phyloP scores from a whole-genome alignment of 1,284 basidiomycete genomes.

The Melampsora americana region DNA sequence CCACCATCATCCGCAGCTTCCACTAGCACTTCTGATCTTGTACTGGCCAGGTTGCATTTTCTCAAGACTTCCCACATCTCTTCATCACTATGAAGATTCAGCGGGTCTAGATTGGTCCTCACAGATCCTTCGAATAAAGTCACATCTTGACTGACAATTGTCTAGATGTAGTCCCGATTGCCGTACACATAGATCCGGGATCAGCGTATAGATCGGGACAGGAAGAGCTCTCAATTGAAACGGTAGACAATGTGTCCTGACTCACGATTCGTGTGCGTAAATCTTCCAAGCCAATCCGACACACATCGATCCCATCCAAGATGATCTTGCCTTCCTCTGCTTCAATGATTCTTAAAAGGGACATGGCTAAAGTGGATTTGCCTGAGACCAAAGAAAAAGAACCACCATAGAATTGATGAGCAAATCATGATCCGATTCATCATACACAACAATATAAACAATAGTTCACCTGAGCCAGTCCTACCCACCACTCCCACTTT shows the following conservation, averaged over 20 bases:
- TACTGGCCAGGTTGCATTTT: conserved; percentile 44
- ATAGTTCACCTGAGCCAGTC: conserved; percentile 41
- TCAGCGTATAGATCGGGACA: too few relatives aligned
- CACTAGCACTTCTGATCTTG: too few relatives aligned
- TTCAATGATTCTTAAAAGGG: conserved; percentile 48
- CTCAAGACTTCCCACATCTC: conserved; percentile 45
- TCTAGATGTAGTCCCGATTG: too few relatives aligned
- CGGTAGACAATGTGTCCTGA: too few relatives aligned
- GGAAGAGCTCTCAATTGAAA: too few relatives aligned
- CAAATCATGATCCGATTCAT: too few relatives aligned
- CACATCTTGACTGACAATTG: conserved; percentile 50
- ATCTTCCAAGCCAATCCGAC: conserved; percentile 47
- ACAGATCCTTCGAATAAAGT: conserved; percentile 50
- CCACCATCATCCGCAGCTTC: not conserved
- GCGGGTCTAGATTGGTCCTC: conserved; percentile 51
- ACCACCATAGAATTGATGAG: too few relatives aligned
- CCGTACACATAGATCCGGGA: too few relatives aligned
- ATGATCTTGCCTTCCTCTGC: conserved; percentile 48
- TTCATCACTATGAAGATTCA: conserved; percentile 48
- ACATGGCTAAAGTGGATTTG: conserved; percentile 50
- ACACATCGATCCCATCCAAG: conserved; percentile 51
- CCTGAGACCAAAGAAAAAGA: too few relatives aligned
- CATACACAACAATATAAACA: too few relatives aligned
- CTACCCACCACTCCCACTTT: conserved; percentile 40
- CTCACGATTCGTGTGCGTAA: conserved; percentile 47